Percentiles rank a stretch among this genome's conserved stretches.
Evolutionary conservation across 1,284 basidiomycete genomes (phyloP).

Genomic region (Cryptococcus sp.): DNA sequence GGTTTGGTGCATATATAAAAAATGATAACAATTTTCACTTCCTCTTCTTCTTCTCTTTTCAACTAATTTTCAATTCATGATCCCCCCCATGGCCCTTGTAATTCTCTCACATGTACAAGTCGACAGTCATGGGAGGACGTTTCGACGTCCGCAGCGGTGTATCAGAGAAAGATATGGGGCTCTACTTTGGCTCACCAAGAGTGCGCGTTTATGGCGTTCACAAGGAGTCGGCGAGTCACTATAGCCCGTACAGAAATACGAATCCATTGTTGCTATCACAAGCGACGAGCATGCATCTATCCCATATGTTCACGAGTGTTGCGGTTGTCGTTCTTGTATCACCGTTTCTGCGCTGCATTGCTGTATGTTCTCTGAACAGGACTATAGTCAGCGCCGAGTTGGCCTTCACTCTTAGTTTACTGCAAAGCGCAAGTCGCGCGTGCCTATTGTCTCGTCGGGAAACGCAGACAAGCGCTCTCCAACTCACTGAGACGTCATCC

Average conservation of each 20-base stretch:
- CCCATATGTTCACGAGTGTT: not conserved
- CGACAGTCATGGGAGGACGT: constrained; percentile 12
- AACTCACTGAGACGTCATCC: too few relatives aligned
- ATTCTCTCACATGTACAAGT: not conserved
- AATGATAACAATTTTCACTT: not conserved
- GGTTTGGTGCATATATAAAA: not conserved
- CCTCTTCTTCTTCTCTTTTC: constrained; percentile 1
- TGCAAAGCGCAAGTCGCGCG: too few relatives aligned
- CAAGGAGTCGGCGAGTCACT: constrained; percentile 18
- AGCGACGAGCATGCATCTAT: not conserved
- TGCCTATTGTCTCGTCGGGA: too few relatives aligned
- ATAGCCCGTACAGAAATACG: constrained; percentile 6
- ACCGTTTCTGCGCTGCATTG: too few relatives aligned
- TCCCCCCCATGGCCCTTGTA: constrained; percentile 14
- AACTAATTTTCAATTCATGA: constrained; percentile 12
- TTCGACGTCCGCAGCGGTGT: constrained; percentile 6
- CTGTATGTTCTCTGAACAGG: too few relatives aligned
- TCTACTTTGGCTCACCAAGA: constrained; percentile 20
- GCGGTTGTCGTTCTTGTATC: not conserved
- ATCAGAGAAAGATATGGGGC: constrained; percentile 10
- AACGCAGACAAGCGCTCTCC: too few relatives aligned
- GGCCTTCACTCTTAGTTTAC: too few relatives aligned
- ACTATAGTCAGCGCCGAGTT: too few relatives aligned
- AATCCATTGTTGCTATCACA: not conserved
- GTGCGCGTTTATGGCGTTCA: not conserved